Base-by-base conservation (phyloP, 2,329 filamentous ascomycete genomes). In the Sporothrix brasiliensis region DNA sequence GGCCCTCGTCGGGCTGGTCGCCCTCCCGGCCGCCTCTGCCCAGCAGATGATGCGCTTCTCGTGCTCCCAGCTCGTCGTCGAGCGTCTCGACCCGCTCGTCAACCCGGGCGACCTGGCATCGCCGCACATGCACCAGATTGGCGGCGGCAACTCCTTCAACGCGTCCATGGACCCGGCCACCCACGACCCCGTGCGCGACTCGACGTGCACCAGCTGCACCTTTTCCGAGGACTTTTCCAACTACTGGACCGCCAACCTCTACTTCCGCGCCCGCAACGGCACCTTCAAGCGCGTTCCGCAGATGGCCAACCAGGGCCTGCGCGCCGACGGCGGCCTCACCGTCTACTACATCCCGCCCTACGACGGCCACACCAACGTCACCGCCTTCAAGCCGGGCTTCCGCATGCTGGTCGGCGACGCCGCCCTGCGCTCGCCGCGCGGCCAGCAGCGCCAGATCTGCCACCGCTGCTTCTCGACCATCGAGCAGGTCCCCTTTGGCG, bases 301-400 rank as follows among this genome's bases (percentile, higher is more conserved):
- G 77, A 61, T 69, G 44, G 67, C 67, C 44, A 71, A 71, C 67
- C 67, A 61, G 30, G 70, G 70, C 9, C 47, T 71, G 44, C 52
- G 53, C 2, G 70, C 67, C 4, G 41, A 61, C 47, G 67, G 67
- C 30, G 70, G 70, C n/a, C 77, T 82, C 7, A 80, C 80, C 0
- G 79, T 82, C 4, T 82, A 82, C 73, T 82, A 82, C 68, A 81
- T 82, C 27, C 76, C 77, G 53, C 79, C 80, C 1, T 79, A 79
- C 30, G 80, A 79, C 54, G 80, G 80, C 56, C 76, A 72, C 71
- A 76, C 76, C n/a, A 78, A 77, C 56, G 79, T 83, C 41, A 83
- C 80, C 0, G 80, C 80, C 11, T 83, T 83, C 75, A 80, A 79
- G 70, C 78, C 80, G 0, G 81, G 81, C 69, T 82, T 74, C 74